Evolutionary conservation across 2,329 filamentous ascomycete genomes (phyloP).

Genomic region (Botryosphaeria dothidea): DNA sequence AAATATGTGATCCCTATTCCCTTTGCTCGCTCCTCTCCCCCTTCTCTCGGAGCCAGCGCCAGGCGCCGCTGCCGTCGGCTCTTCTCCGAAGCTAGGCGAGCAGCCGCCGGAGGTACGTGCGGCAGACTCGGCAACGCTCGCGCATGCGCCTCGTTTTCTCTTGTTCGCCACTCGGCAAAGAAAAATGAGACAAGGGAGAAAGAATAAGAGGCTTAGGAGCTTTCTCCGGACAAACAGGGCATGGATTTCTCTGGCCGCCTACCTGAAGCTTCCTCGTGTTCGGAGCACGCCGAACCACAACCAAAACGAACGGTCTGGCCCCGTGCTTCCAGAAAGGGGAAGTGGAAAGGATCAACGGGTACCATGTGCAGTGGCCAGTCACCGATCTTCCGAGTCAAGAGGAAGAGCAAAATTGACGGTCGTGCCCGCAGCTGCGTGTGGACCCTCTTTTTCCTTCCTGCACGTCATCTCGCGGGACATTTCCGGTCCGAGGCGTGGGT

Average conservation of each 20-base stretch:
- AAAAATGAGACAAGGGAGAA: too few species aligned
- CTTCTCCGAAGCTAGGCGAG: background rate
- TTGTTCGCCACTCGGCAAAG: background rate
- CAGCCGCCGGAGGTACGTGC: background rate
- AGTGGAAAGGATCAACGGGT: slow-evolving; percentile 1
- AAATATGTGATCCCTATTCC: background rate
- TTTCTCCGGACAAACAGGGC: background rate
- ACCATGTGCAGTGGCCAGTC: slow-evolving; percentile 4
- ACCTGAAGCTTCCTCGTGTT: background rate
- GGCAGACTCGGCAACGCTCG: background rate
- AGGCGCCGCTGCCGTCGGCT: background rate
- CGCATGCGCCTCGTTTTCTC: too few species aligned
- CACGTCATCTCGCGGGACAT: slow-evolving; percentile 15
- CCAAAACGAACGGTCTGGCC: background rate
- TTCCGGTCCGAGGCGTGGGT: slow-evolving; percentile 2
- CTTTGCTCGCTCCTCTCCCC: background rate
- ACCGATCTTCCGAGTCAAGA: slow-evolving; percentile 11
- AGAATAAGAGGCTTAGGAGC: background rate
- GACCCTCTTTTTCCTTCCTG: slow-evolving; percentile 1
- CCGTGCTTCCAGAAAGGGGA: background rate
- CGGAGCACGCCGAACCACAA: background rate
- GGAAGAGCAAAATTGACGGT: background rate
- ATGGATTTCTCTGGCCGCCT: background rate
- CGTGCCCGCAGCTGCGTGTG: slow-evolving; percentile 1
- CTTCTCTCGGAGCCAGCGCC: background rate